These are phyloP conservation scores for Aquanectria penicillioides DNA, from an alignment of 2,329 filamentous ascomycete genomes.

Conservation along the genomic window DNA sequence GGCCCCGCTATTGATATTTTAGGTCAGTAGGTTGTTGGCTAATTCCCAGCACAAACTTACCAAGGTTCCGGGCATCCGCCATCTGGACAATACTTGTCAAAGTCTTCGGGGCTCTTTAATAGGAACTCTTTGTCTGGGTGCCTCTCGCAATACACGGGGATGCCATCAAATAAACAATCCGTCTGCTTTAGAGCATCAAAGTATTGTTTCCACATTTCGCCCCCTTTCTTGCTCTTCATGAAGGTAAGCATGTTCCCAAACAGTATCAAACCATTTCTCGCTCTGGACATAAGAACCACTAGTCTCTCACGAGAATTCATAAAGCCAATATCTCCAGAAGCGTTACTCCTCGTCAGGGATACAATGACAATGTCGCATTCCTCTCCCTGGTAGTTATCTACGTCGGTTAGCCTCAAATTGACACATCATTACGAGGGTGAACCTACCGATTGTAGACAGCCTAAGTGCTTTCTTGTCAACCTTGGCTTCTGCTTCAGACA, in stretches of 20 bases:
- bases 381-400: slow-evolving; percentile 83
- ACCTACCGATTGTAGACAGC: slow-evolving; percentile 75
- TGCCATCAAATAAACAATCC: slow-evolving; percentile 65
- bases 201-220: slow-evolving; percentile 63
- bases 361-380: slow-evolving; percentile 78
- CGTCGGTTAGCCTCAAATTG: background rate
- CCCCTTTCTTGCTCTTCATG: slow-evolving; percentile 57
- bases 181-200: slow-evolving; percentile 64
- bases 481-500: slow-evolving; percentile 62
- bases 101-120: slow-evolving; percentile 63
- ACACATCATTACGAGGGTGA: background rate
- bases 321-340: slow-evolving; percentile 73
- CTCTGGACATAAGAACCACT: slow-evolving; percentile 76
- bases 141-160: slow-evolving; percentile 68
- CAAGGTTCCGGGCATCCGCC: slow-evolving; percentile 75
- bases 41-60: slow-evolving; percentile 54
- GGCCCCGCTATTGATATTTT: slow-evolving; percentile 51
- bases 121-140: slow-evolving; percentile 62
- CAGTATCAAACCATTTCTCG: slow-evolving; percentile 72
- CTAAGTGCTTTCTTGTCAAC: slow-evolving; percentile 63
- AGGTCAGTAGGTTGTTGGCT: background rate
- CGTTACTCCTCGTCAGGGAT: slow-evolving; percentile 75
- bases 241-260: slow-evolving; percentile 78
- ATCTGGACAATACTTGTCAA: slow-evolving; percentile 71
- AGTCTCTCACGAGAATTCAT: slow-evolving; percentile 72